Percentiles rank a stretch among this genome's conserved stretches.
Evolutionary conservation across 2,329 filamentous ascomycete species (phyloP).

Genomic region (Diaporthe velutina): DNA sequence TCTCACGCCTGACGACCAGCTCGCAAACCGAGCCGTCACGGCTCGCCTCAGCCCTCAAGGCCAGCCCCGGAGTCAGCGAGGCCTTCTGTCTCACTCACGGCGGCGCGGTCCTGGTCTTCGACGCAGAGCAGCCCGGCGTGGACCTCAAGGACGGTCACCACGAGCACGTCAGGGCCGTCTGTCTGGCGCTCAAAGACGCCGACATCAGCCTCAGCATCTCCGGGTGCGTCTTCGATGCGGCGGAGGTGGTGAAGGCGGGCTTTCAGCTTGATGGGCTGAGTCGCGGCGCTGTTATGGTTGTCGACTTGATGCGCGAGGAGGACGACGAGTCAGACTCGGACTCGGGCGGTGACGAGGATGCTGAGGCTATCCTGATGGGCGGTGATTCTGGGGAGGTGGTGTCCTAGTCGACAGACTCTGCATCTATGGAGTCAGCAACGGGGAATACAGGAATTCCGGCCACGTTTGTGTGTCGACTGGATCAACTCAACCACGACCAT

Average conservation of each 20-base stretch:
- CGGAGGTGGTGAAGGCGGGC: constrained; percentile 39
- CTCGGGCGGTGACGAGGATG: constrained; percentile 37
- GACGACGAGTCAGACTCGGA: constrained; percentile 38
- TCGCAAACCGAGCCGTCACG: constrained; percentile 37
- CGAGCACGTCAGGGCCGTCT: constrained; percentile 43
- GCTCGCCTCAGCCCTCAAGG: constrained; percentile 36
- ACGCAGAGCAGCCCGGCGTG: constrained; percentile 33
- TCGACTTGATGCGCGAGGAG: constrained; percentile 42
- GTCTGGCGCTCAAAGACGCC: constrained; percentile 42
- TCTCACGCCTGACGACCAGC: constrained; percentile 42
- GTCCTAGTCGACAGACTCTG: not conserved
- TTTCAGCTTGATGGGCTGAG: constrained; percentile 44
- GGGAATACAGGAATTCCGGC: not conserved
- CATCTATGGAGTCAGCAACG: not conserved
- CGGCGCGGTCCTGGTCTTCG: constrained; percentile 41
- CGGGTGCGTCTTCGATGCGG: constrained; percentile 42
- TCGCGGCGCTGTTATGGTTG: constrained; percentile 41
- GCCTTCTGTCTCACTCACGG: constrained; percentile 41
- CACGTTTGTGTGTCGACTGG: not conserved
- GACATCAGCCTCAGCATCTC: constrained; percentile 43
- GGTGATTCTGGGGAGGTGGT: constrained; percentile 27
- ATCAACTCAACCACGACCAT: not conserved
- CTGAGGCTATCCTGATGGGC: constrained; percentile 34
- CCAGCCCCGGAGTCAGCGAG: constrained; percentile 28
- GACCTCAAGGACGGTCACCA: constrained; percentile 41